Base-by-base conservation (phyloP, 768 basidiomycete genomes). In the Amanita rubescens region DNA sequence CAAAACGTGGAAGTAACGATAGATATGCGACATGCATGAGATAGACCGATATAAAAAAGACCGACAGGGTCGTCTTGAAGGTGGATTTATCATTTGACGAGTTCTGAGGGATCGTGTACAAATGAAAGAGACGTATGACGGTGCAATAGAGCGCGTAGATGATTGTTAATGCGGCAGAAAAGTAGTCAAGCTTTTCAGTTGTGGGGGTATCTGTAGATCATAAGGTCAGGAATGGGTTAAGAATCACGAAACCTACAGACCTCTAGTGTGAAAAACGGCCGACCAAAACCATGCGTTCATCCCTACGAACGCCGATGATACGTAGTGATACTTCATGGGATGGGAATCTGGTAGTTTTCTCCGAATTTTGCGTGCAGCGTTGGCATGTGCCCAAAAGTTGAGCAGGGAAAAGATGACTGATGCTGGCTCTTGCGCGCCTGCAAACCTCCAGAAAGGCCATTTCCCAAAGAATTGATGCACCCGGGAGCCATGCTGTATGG, bases 201-300 rank as follows among this genome's bases (percentile, higher is more conserved):
- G 71, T 64, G 2, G 87, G 82, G 5, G 81, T 72, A 70, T 98
- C 95, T 91, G 59, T 19, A 54, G n/a, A 19, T 39, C 41, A 41
- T 45, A 38, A n/a, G 34, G 44, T 30, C 50, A 4, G 49, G 48
- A 38, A 53, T 42, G 41, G 14, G 10, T 22, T 25, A 9, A 34
- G 20, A 34, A n/a, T 1, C 27, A 43, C 11, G 19, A 1, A 20
- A 39, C 52, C 19, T 52, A 43, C 49, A 11, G 24, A 51, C 94
- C 93, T 80, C 96, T 77, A 0, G 87, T 90, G 64, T 99, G 96
- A 62, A 98, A 99, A 2, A 97, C 76, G 1, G 84, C 68, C 2
- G 89, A 92, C 91, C 92, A 94, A 27, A 89, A 61, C 95, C 95
- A 99, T 1, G 93, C 86, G 60, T 95, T 94, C 57, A 93, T 72